Percentiles rank a stretch among this genome's conserved stretches.
Conservation (phyloP, 495 filamentous ascomycete genomes). For the Penicillium riverlandense region DNA sequence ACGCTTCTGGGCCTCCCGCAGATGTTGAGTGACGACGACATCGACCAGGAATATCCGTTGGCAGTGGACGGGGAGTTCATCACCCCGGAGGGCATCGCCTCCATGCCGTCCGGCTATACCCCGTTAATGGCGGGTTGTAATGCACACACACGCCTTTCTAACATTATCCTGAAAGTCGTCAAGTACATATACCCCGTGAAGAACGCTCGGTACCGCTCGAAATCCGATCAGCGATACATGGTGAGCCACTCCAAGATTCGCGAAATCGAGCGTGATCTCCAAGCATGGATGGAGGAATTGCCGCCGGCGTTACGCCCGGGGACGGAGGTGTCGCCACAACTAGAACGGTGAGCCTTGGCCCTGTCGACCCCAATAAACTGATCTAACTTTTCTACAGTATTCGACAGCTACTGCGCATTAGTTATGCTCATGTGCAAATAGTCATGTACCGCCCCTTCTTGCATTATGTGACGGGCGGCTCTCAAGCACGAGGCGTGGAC, state of each 20-base stretch:
- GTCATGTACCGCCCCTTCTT: constrained; percentile 93
- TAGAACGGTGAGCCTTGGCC: constrained; percentile 61
- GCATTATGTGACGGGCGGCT: constrained; percentile 78
- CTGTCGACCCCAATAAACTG: background rate
- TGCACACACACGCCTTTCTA: constrained; percentile 72
- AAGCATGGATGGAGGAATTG: constrained; percentile 74
- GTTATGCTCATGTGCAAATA: constrained; percentile 88
- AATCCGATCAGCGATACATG: constrained; percentile 61
- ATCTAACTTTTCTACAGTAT: constrained; percentile 43
- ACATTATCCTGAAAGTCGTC: constrained; percentile 76
- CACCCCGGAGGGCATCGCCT: constrained; percentile 63
- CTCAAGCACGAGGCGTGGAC: constrained; percentile 63
- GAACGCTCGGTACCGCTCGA: constrained; percentile 41
- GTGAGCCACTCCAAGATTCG: constrained; percentile 84
- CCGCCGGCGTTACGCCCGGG: constrained; percentile 69
- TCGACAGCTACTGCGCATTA: constrained; percentile 80
- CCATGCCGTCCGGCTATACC: constrained; percentile 66
- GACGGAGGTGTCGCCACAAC: constrained; percentile 61
- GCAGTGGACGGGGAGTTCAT: constrained; percentile 92
- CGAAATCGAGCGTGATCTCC: constrained; percentile 83
- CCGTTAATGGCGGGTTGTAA: constrained; percentile 77
- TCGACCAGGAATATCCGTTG: constrained; percentile 81
- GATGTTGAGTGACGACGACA: constrained; percentile 78
- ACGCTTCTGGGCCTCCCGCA: constrained; percentile 80
- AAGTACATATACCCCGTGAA: constrained; percentile 89